Percentiles rank a stretch among this genome's conserved stretches.
phyloP scores from a whole-genome alignment of 1,284 basidiomycete genomes.

The Pterulicium gracile region DNA sequence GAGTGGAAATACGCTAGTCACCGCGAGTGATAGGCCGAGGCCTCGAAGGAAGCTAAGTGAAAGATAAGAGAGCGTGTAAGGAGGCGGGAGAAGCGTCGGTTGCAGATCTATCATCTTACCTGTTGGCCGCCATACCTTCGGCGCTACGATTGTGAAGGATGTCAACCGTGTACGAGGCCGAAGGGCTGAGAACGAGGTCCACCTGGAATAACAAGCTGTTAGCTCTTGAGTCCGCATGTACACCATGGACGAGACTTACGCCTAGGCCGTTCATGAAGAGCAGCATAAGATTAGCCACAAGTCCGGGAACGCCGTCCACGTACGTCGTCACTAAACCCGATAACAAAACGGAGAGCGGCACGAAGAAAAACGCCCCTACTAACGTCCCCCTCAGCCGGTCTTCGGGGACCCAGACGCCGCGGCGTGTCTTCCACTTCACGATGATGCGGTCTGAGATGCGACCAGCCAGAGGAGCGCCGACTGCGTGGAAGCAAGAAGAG shows the following conservation, averaged over 20 bases:
- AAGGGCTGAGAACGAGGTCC: constrained; percentile 11
- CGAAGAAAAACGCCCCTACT: constrained; percentile 12
- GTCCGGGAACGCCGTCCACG: constrained; percentile 12
- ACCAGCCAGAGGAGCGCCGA: constrained; percentile 31
- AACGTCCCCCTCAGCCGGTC: constrained; percentile 14
- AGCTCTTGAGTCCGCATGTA: neutral
- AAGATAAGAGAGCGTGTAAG: too few species aligned
- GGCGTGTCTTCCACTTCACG: constrained; percentile 10
- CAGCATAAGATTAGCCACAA: constrained; percentile 12
- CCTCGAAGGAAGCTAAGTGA: too few species aligned
- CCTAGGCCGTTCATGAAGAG: constrained; percentile 15
- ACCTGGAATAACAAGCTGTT: constrained; percentile 9
- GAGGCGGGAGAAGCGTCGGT: too few species aligned
- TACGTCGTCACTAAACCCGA: constrained; percentile 13
- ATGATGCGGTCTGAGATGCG: constrained; percentile 14
- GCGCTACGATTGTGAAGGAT: constrained; percentile 13
- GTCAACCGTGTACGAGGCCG: constrained; percentile 12
- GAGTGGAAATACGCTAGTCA: too few species aligned
- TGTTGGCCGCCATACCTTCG: constrained; percentile 12
- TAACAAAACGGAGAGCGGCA: constrained; percentile 13
- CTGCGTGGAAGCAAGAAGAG: constrained; percentile 16
- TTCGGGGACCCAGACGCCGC: constrained; percentile 16
- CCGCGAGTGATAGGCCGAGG: too few species aligned
- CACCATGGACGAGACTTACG: constrained; percentile 6
- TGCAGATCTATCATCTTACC: too few species aligned